Conservation (phyloP, 2,329 filamentous ascomycete species). For the Fusarium napiforme region DNA sequence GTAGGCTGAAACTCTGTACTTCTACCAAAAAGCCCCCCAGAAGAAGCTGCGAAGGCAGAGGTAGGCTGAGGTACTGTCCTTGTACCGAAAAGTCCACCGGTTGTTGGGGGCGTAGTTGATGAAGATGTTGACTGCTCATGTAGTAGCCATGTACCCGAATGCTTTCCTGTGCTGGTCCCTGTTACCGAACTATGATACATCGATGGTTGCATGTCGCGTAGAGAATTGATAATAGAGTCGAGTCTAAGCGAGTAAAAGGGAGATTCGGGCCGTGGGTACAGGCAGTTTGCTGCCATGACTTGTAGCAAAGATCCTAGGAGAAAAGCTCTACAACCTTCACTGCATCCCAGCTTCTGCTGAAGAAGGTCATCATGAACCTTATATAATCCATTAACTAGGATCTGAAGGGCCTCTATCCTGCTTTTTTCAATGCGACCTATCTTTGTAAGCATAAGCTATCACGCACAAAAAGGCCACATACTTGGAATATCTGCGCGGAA, state of each 20-base stretch:
- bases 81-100: too few species aligned
- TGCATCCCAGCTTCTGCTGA: neutral
- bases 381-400: neutral
- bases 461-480: neutral
- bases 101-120: neutral
- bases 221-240: neutral
- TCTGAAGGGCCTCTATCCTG: accelerated
- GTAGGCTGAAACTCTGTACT: too few species aligned
- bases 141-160: neutral
- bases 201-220: neutral
- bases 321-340: neutral
- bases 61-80: too few species aligned
- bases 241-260: neutral
- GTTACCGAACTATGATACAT: neutral
- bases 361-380: neutral
- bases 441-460: neutral
- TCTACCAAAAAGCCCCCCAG: neutral
- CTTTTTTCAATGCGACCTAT: neutral
- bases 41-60: neutral
- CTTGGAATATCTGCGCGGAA: neutral
- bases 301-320: neutral
- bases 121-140: neutral
- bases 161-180: accelerated
- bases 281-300: neutral
- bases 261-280: neutral